Percentiles rank a stretch among this genome's conserved stretches.
These are phyloP conservation scores for Emmonsia crescens DNA, from an alignment of 2,329 filamentous ascomycete genomes.

Conservation along the genomic window DNA sequence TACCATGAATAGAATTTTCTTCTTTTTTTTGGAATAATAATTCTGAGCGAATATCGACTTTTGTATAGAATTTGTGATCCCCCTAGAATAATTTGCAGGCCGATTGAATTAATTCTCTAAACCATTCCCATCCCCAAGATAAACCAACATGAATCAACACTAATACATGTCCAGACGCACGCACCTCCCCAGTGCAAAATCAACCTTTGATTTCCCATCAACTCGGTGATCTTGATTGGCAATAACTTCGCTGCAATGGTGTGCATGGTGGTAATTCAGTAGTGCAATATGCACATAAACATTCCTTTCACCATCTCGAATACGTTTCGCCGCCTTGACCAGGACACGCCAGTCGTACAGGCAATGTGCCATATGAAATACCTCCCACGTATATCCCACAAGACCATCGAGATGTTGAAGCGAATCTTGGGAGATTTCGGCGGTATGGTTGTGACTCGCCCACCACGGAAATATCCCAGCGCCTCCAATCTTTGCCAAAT, in stretches of 20 bases:
- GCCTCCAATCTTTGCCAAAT: slow-evolving; percentile 3
- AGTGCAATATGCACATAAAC: slow-evolving; percentile 9
- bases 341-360: slow-evolving; percentile 10
- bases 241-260: slow-evolving; percentile 7
- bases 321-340: slow-evolving; percentile 7
- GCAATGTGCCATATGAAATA: slow-evolving; percentile 8
- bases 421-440: slow-evolving; percentile 2
- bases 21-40: neutral
- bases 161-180: slow-evolving; percentile 3
- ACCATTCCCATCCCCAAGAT: neutral
- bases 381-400: slow-evolving; percentile 10
- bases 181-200: slow-evolving; percentile 8
- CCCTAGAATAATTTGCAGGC: neutral
- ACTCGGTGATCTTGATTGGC: slow-evolving; percentile 3
- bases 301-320: slow-evolving; percentile 6
- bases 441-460: slow-evolving; percentile 5
- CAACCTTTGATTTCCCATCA: slow-evolving; percentile 6
- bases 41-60: neutral
- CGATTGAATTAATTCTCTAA: neutral
- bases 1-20: slow-evolving; percentile 5
- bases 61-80: neutral
- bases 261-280: slow-evolving; percentile 5
- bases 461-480: slow-evolving; percentile 8
- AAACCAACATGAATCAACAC: neutral
- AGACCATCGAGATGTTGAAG: slow-evolving; percentile 5